phyloP scores from a whole-genome alignment of 2,329 filamentous ascomycete species.

The Trichoderma sp. region DNA sequence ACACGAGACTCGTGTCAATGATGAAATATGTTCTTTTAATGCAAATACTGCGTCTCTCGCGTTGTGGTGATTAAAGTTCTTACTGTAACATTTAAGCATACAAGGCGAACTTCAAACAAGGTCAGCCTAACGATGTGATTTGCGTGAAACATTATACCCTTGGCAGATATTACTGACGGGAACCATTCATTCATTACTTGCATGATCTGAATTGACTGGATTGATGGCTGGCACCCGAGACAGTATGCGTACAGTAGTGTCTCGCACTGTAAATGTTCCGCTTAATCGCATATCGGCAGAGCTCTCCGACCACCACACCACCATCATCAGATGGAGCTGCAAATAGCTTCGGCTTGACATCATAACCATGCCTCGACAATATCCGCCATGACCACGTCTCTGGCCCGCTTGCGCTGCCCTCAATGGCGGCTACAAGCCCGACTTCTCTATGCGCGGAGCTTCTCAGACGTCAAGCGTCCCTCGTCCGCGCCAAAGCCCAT shows the following conservation, averaged over 20 bases:
- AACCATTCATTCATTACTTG: neutral
- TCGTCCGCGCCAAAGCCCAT: slow-evolving; percentile 73
- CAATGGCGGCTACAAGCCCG: slow-evolving; percentile 14
- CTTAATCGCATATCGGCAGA: slow-evolving; percentile 14
- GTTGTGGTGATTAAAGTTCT: neutral
- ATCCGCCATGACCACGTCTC: slow-evolving; percentile 32
- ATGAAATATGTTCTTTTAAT: neutral
- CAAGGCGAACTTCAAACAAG: neutral
- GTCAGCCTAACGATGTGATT: neutral
- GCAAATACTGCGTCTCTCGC: neutral
- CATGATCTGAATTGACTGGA: neutral
- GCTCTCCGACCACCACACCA: slow-evolving; percentile 12
- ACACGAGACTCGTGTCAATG: neutral
- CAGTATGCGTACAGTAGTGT: neutral
- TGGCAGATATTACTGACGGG: neutral
- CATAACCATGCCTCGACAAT: slow-evolving; percentile 6
- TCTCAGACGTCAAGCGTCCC: slow-evolving; percentile 45
- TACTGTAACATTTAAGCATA: neutral
- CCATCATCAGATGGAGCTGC: slow-evolving; percentile 6
- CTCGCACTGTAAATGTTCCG: neutral
- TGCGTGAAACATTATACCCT: neutral
- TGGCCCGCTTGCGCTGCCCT: slow-evolving; percentile 15
- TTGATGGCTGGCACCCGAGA: neutral
- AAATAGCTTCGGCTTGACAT: slow-evolving; percentile 2
- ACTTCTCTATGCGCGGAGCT: neutral